Evolutionary conservation across 805 yeast species (phyloP), one percentile per base, ranked within the genome.

Genomic region (Cyberlindnera nakhonratchasimensis): DNA sequence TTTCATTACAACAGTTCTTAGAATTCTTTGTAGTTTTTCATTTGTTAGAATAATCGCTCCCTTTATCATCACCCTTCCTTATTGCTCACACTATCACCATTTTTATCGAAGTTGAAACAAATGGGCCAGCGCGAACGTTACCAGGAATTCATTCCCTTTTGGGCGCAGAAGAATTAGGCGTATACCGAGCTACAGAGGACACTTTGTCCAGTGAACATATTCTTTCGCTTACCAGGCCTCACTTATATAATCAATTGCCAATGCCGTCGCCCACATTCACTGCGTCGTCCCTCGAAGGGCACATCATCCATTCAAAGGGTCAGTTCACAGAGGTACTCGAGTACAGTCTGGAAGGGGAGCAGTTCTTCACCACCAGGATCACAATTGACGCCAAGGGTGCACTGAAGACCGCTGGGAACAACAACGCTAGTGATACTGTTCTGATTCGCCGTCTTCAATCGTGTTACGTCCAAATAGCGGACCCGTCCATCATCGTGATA

Each of bases 321-420:
- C 39, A 18, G 24, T 34, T 44, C 24, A 9, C 30, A 12, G 44
- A 37, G 30, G 25, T 26, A 3, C 25, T 44, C 12, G 48, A 44
- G 37, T 40, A 37, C 45, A 44, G 48, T 23, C 40, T 40, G 2
- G 46, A 38, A n/a, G 46, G 46, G n/a, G 37, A 37, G 26, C 46
- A 29, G 29, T 44, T 40, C 45, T 37, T 34, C 20, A 10, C 32
- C 12, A 4, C 37, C 7, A 11, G 13, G 14, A 21, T 44, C 37
- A 16, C 42, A 16, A 37, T 40, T 24, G 40, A 40, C 28, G n/a
- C 29, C 13, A 25, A 29, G n/a, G 48, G 48, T 2, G 24, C 36
- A 1, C 37, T 44, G 10, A 28, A 23, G 17, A 11, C 36, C 18
- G 14, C 13, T 2, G 13, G 23, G 10, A 25, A 33, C 25, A 21